Percentiles rank a stretch among this genome's conserved stretches.
Conservation (phyloP, 345 rosid genomes). For the Nasturtium officinale region DNA sequence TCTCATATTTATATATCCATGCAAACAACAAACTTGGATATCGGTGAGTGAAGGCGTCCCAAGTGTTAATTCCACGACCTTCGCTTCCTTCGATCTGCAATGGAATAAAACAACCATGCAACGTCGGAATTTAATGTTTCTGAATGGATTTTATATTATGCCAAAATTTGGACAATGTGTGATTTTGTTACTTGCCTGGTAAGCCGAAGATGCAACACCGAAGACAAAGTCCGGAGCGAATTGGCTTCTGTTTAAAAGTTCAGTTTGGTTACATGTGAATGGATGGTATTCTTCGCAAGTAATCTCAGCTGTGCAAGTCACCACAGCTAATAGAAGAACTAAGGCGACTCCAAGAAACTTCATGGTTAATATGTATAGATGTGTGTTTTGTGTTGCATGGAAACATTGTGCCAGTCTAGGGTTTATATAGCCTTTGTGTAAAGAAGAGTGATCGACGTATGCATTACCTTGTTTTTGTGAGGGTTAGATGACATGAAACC, state of each 20-base stretch:
- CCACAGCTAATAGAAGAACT: too few species aligned
- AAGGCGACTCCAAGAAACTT: conserved; percentile 10
- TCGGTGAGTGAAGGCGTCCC: conserved; percentile 53
- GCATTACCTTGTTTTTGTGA: conserved; percentile 15
- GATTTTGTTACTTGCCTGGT: conserved; percentile 31
- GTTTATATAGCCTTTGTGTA: conserved; percentile 34
- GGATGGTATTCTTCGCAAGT: conserved; percentile 19
- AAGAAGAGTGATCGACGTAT: conserved; percentile 13
- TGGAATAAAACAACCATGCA: conserved; percentile 9
- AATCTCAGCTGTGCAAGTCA: conserved; percentile 19
- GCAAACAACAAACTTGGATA: conserved; percentile 44
- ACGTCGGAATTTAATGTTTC: not conserved
- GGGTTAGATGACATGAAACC: conserved; percentile 19
- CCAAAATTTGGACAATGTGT: not conserved
- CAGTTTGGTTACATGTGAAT: conserved; percentile 25
- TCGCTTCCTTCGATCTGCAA: conserved; percentile 52
- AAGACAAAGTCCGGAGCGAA: conserved; percentile 28
- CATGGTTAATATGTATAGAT: conserved; percentile 21
- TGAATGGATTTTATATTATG: too few species aligned
- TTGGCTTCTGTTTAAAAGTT: conserved; percentile 5
- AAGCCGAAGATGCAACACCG: conserved; percentile 43
- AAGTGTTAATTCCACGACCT: conserved; percentile 43
- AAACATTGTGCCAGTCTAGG: conserved; percentile 20
- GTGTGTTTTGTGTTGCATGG: conserved; percentile 19
- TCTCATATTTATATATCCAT: too few species aligned